These are phyloP conservation scores for Ceratonia siliqua DNA, from an alignment of 306 rosid genomes.

Conservation along the genomic window DNA sequence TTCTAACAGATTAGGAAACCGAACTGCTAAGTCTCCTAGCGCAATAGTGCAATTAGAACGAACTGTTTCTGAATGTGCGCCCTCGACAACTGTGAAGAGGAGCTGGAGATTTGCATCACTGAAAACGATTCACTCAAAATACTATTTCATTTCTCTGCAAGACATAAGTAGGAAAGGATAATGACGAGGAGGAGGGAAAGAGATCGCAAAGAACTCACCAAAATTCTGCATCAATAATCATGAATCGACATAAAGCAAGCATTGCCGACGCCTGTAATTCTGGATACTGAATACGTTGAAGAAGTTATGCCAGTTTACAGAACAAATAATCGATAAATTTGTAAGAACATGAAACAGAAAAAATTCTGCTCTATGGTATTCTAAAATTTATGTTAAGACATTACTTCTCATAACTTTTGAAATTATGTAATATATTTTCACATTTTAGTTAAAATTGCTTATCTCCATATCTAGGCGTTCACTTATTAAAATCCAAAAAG, in stretches of 20 bases:
- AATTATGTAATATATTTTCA: slow-evolving; percentile 10
- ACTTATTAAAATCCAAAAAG: neutral
- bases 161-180: slow-evolving; percentile 1
- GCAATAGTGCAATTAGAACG: slow-evolving; percentile 96
- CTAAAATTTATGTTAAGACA: neutral
- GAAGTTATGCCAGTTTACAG: slow-evolving; percentile 16
- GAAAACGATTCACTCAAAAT: slow-evolving; percentile 41
- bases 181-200: neutral
- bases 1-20: slow-evolving; percentile 93
- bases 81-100: slow-evolving; percentile 88
- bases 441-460: neutral
- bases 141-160: slow-evolving; percentile 16
- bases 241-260: slow-evolving; percentile 95
- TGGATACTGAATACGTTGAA: slow-evolving; percentile 66
- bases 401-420: neutral
- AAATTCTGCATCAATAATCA: slow-evolving; percentile 89
- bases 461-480: neutral
- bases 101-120: slow-evolving; percentile 93
- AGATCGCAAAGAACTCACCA: slow-evolving; percentile 58
- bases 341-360: neutral
- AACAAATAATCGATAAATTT: neutral
- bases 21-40: slow-evolving; percentile 90
- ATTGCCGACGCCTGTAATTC: slow-evolving; percentile 92
- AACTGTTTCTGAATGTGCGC: slow-evolving; percentile 76
- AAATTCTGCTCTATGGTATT: neutral